Conservation (phyloP, 2,329 filamentous ascomycete species). For the Ambrosiella cleistominuta region DNA sequence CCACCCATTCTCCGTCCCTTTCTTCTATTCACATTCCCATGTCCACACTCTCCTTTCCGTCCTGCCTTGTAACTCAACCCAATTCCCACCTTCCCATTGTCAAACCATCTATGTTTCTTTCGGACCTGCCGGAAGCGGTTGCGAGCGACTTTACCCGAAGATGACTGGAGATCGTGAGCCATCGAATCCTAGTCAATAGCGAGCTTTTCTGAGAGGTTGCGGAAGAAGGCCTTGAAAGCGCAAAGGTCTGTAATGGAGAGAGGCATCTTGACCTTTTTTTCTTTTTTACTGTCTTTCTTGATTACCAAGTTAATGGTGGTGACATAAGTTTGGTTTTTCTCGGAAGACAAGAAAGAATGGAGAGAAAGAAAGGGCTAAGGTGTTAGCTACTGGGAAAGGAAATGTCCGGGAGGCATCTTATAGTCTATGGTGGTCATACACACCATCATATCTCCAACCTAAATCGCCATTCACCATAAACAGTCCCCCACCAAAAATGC, state of each 20-base stretch:
- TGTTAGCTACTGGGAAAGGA: neutral
- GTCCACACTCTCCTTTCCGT: no score
- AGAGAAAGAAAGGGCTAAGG: neutral
- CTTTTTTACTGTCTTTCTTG: neutral
- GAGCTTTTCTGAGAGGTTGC: conserved; percentile 25
- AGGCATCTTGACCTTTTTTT: neutral
- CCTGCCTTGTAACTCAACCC: neutral
- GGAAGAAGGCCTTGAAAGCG: conserved; percentile 19
- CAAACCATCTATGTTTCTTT: conserved; percentile 24
- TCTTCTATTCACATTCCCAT: neutral
- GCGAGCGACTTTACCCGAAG: conserved; percentile 25
- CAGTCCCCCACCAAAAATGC: neutral
- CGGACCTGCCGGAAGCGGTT: conserved; percentile 26
- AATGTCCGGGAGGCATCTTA: no score
- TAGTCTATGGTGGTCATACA: neutral
- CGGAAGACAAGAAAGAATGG: neutral
- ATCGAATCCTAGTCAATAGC: conserved; percentile 26
- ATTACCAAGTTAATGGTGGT: neutral
- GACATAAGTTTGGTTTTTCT: neutral
- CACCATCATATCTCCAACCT: neutral
- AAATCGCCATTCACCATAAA: neutral
- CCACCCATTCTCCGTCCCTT: neutral
- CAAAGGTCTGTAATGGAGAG: neutral
- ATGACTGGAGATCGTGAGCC: conserved; percentile 21
- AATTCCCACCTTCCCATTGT: conserved; percentile 15